These are phyloP conservation scores for Moesziomyces globuligerus DNA, from an alignment of 1,284 basidiomycete genomes.

Conservation along the genomic window DNA sequence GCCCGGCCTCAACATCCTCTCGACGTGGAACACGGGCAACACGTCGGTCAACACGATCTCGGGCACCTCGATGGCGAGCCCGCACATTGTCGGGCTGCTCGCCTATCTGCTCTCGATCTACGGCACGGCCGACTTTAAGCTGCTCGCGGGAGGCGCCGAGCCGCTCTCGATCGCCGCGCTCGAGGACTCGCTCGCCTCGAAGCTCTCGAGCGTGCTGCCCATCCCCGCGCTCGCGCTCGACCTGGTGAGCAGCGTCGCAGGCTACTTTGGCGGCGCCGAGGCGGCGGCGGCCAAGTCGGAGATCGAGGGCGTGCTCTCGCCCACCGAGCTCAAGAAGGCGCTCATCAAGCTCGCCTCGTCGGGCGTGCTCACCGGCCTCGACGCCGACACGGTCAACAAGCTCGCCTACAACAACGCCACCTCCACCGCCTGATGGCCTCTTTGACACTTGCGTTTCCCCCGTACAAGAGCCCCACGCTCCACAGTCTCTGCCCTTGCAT, in stretches of 20 bases:
- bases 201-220: slow-evolving; percentile 56
- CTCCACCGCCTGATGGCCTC: slow-evolving; percentile 11
- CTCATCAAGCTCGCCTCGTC: slow-evolving; percentile 74
- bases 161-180: slow-evolving; percentile 37
- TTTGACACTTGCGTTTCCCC: neutral
- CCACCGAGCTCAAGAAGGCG: slow-evolving; percentile 79
- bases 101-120: slow-evolving; percentile 75
- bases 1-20: slow-evolving; percentile 80
- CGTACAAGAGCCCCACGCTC: slow-evolving; percentile 21
- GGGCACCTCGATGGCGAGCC: slow-evolving; percentile 74
- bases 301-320: slow-evolving; percentile 70
- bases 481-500: slow-evolving; percentile 29
- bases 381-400: slow-evolving; percentile 61
- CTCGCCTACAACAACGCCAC: slow-evolving; percentile 67
- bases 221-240: slow-evolving; percentile 55
- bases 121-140: slow-evolving; percentile 61
- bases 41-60: slow-evolving; percentile 77
- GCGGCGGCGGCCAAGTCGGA: slow-evolving; percentile 56
- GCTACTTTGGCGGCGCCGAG: slow-evolving; percentile 49
- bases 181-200: slow-evolving; percentile 57
- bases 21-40: slow-evolving; percentile 68
- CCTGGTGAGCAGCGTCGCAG: slow-evolving; percentile 55
- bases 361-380: slow-evolving; percentile 70
- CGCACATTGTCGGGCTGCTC: slow-evolving; percentile 70
- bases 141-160: slow-evolving; percentile 13